A percentile compares a stretch with the other conserved stretches of the same genome.
These are phyloP conservation scores for Marsdenia floribunda DNA, from an alignment of 257 asterid genomes.

Conservation along the genomic window DNA sequence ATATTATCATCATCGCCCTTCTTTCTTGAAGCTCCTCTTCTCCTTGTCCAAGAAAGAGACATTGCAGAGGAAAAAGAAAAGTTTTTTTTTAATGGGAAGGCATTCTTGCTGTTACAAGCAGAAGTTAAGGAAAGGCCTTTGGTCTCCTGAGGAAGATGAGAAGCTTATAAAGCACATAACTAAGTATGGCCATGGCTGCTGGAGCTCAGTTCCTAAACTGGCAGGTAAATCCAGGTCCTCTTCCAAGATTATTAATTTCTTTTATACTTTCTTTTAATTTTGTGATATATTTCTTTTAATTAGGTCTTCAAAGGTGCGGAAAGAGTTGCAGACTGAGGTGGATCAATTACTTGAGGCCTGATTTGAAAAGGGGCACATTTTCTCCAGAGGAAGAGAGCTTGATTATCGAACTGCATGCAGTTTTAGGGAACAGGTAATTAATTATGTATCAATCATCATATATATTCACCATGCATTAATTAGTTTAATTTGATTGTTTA, in stretches of 20 bases:
- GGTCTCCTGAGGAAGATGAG: constrained; percentile 99
- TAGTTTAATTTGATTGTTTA: too few species aligned
- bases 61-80: constrained; percentile 19
- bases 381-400: constrained; percentile 76
- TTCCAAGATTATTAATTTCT: not conserved
- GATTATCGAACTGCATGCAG: constrained; percentile 84
- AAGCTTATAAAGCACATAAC: constrained; percentile 79
- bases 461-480: not conserved
- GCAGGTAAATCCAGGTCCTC: constrained; percentile 42
- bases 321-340: constrained; percentile 91
- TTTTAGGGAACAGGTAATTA: constrained; percentile 79
- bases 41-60: constrained; percentile 16
- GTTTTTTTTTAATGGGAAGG: constrained; percentile 58
- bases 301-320: constrained; percentile 83
- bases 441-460: not conserved
- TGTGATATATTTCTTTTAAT: too few species aligned
- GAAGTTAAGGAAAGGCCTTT: constrained; percentile 85
- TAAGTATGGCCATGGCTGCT: constrained; percentile 84
- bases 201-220: constrained; percentile 98
- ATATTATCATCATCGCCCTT: too few species aligned
- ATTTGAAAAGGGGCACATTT: constrained; percentile 84
- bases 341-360: constrained; percentile 92
- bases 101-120: constrained; percentile 91
- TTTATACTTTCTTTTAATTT: not conserved
- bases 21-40: not conserved